Base-by-base conservation (phyloP, 2,329 filamentous ascomycete species). In the Bipolaris gigantea region DNA sequence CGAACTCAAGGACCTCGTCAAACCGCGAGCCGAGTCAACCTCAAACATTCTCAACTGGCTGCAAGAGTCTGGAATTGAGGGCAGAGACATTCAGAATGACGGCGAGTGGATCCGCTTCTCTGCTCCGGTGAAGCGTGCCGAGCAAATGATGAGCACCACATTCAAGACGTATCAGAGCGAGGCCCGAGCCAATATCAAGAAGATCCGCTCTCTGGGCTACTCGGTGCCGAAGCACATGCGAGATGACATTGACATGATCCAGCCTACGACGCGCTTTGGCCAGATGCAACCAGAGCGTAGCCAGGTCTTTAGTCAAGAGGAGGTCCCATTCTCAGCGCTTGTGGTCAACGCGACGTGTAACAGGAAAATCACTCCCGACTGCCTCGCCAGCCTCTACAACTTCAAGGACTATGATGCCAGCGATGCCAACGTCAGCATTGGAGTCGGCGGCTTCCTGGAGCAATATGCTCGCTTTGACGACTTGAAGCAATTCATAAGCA, bases 191-290 rank as follows among this genome's bases (percentile, higher is more conserved):
- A 67, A 75, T 11, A 64, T 71, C 9, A 73, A 75, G 35, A 80
- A 77, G 60, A 77, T 88, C 35, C 80, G 86, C 39, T 80, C 82
- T 5, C 71, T 83, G 15, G 75, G 79, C 42, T 89, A 89, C 71
- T 87, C 84, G 0, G 79, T 89, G 1, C 87, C 86, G 0, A 76
- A 76, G 46, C 70, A 78, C 0, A 70, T 89, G 7, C 77, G 79
- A 48, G 63, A 75, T 39, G 77, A 84, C 62, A 78, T 89, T 53
- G 81, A 83, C 53, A 78, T 87, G 65, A 83, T 89, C 44, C 84
- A 88, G 69, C 86, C 86, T 1, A 88, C 85, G 0, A 88, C 83
- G 4, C 78, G 82, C 35, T 89, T 88, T 54, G 82, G 82, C 16
- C 75, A 79, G 50, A 76, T 82, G 19, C 70, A 68, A 27, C 61